Evolutionary conservation across 805 yeast species (phyloP).

Genomic region (Candida xyloterini): DNA sequence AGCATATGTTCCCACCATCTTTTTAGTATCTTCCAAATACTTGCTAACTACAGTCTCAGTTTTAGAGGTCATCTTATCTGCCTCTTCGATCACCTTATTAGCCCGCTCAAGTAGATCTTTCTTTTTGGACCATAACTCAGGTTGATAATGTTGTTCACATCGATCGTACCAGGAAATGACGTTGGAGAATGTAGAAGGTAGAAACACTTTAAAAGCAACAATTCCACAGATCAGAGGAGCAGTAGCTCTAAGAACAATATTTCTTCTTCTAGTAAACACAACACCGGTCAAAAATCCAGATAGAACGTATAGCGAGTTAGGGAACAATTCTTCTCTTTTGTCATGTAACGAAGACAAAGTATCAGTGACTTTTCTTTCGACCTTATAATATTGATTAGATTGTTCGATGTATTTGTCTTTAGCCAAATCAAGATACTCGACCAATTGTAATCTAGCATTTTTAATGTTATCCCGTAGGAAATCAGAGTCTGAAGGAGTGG

Average conservation of each 20-base stretch:
- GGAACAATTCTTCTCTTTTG: constrained; percentile 64
- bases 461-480: constrained; percentile 47
- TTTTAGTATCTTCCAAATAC: constrained; percentile 35
- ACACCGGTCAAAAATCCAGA: constrained; percentile 72
- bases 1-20: constrained; percentile 51
- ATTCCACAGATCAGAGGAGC: constrained; percentile 62
- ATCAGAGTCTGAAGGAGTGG: constrained; percentile 20
- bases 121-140: constrained; percentile 64
- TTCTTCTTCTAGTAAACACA: constrained; percentile 66
- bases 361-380: constrained; percentile 61
- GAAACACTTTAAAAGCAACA: constrained; percentile 61
- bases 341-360: constrained; percentile 65
- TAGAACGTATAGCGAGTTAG: constrained; percentile 64
- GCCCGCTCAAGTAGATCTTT: constrained; percentile 45
- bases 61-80: constrained; percentile 41
- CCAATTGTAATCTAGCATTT: constrained; percentile 43
- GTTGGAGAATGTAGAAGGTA: constrained; percentile 70
- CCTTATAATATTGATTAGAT: constrained; percentile 48
- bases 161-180: constrained; percentile 55
- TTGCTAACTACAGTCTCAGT: constrained; percentile 38
- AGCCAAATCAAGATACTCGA: constrained; percentile 33
- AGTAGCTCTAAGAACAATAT: constrained; percentile 48
- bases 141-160: constrained; percentile 58
- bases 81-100: constrained; percentile 39
- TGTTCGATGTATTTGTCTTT: constrained; percentile 43